A percentile compares a stretch with the other conserved stretches of the same genome.
Evolutionary conservation across 148 eudicot genomes (phyloP).

Genomic region (Vaccinium vitisidaea): DNA sequence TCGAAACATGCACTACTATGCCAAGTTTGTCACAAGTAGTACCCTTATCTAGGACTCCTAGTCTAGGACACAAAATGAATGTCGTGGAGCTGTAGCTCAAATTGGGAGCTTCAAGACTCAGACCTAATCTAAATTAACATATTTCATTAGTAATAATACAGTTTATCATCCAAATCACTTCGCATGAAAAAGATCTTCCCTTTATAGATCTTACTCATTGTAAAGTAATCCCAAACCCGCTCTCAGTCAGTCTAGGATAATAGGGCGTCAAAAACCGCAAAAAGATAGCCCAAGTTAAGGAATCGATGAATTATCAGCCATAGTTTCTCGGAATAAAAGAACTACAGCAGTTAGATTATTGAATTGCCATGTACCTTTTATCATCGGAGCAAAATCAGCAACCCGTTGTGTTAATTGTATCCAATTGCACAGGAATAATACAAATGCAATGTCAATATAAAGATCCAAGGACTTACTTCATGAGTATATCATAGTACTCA

Average conservation of each 20-base stretch:
- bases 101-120: neutral
- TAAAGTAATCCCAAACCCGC: slow-evolving; percentile 3
- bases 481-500: slow-evolving; percentile 90
- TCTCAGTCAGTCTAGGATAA: neutral
- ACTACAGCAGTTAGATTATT: neutral
- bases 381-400: neutral
- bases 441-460: neutral
- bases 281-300: neutral
- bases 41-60: neutral
- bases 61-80: neutral
- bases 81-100: neutral
- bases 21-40: neutral
- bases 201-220: neutral
- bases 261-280: too few relatives aligned
- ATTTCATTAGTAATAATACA: neutral
- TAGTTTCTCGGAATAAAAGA: neutral
- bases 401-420: neutral
- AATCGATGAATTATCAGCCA: neutral
- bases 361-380: neutral
- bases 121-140: neutral
- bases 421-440: neutral
- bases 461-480: slow-evolving; percentile 59
- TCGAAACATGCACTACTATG: neutral
- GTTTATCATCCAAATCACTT: neutral
- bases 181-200: neutral